These are phyloP conservation scores for Diaporthe vaccinii DNA, from an alignment of 2,329 filamentous ascomycete species.

Conservation along the genomic window DNA sequence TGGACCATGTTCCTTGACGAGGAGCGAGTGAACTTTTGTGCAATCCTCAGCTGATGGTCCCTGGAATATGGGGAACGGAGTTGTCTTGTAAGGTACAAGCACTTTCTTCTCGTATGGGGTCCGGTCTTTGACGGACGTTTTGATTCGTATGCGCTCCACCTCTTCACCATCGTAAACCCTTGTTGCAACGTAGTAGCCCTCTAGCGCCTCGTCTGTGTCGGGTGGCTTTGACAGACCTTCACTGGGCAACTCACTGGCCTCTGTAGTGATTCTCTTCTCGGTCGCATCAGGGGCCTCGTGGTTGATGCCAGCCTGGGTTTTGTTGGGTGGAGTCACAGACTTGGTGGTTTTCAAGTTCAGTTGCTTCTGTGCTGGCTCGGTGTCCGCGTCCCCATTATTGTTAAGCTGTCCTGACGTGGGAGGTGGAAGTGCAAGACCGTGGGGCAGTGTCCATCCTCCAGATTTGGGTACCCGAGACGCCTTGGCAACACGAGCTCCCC, in stretches of 20 bases:
- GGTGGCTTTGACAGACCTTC: not conserved
- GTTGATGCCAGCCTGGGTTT: not conserved
- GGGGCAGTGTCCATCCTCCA: slow-evolving; percentile 24
- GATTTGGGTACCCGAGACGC: slow-evolving; percentile 3
- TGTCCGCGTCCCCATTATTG: not conserved
- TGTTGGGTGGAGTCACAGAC: not conserved
- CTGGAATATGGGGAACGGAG: slow-evolving; percentile 76
- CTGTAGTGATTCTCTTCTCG: not conserved
- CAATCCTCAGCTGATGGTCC: slow-evolving; percentile 78
- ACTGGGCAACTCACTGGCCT: not conserved
- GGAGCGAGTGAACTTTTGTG: slow-evolving; percentile 74
- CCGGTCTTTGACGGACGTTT: slow-evolving; percentile 27
- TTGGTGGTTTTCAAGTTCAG: slow-evolving; percentile 19
- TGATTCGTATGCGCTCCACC: slow-evolving; percentile 18
- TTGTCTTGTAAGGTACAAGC: slow-evolving; percentile 34
- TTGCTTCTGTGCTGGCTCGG: not conserved
- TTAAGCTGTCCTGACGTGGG: not conserved
- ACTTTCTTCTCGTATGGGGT: slow-evolving; percentile 35
- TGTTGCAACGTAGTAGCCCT: slow-evolving; percentile 1
- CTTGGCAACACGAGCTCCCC: not conserved
- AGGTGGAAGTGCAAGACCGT: slow-evolving; percentile 19
- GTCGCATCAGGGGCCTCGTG: not conserved
- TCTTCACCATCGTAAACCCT: not conserved
- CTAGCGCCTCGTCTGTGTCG: not conserved
- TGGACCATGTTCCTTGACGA: slow-evolving; percentile 76